A percentile compares a stretch with the other conserved stretches of the same genome.
phyloP scores from a whole-genome alignment of 2,329 filamentous ascomycete species.

The Colletotrichum sublineola region DNA sequence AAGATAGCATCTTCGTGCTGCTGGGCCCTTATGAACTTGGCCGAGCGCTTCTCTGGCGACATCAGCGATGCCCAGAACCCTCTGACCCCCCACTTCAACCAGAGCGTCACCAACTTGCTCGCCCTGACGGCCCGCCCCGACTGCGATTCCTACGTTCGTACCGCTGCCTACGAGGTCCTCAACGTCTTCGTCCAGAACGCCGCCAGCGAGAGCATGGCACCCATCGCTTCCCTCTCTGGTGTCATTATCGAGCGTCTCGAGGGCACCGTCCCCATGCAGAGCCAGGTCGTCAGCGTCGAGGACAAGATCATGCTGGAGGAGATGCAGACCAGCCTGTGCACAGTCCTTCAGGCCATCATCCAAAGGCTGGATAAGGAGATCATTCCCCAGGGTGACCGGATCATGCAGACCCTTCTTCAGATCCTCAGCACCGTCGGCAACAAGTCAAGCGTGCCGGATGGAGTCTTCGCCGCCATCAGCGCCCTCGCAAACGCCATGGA shows the following conservation, averaged over 20 bases:
- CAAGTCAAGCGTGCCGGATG: conserved; percentile 96
- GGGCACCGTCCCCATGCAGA: conserved; percentile 88
- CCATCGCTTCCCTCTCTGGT: conserved; percentile 85
- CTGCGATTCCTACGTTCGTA: conserved; percentile 89
- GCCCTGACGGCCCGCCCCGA: conserved; percentile 86
- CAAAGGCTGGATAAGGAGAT: conserved; percentile 93
- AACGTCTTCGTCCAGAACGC: conserved; percentile 94
- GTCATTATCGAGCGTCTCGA: conserved; percentile 93
- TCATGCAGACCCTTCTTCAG: conserved; percentile 90
- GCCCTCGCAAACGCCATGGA: conserved; percentile 92
- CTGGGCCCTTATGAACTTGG: conserved; percentile 98
- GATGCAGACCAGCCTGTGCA: conserved; percentile 96
- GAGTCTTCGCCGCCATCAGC: conserved; percentile 91
- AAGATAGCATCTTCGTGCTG: conserved; percentile 99
- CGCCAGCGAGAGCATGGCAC: conserved; percentile 84
- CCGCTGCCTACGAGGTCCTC: conserved; percentile 96
- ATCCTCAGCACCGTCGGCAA: conserved; percentile 81
- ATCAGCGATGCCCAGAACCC: conserved; percentile 82
- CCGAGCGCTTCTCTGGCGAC: conserved; percentile 93
- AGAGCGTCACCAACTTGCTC: conserved; percentile 88
- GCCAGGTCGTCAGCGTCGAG: conserved; percentile 95
- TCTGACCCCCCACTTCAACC: conserved; percentile 91
- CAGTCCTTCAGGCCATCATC: conserved; percentile 91
- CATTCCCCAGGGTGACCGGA: conserved; percentile 88
- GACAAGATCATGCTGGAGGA: conserved; percentile 96